Percentiles rank a stretch among this genome's conserved stretches.
phyloP scores from a whole-genome alignment of 78 protist species.

The Guillardia theta region DNA sequence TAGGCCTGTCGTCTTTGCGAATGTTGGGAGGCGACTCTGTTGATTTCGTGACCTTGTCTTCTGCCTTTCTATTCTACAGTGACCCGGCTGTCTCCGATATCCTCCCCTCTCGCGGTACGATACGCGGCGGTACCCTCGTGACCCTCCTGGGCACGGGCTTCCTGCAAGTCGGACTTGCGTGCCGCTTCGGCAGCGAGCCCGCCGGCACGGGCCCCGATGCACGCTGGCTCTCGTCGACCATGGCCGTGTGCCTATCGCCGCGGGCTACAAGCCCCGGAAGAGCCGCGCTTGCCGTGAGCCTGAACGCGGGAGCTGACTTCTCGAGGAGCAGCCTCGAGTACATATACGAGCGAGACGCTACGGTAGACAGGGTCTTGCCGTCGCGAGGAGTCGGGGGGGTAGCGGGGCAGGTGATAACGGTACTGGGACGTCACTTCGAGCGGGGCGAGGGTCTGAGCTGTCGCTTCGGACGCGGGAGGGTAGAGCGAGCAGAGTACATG shows the following conservation, averaged over 20 bases:
- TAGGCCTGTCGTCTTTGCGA: too few species aligned
- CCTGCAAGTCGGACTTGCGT: not conserved
- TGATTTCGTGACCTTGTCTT: too few species aligned
- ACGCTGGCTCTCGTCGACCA: not conserved
- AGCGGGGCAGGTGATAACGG: not conserved
- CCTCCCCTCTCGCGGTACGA: not conserved
- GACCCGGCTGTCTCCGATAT: not conserved
- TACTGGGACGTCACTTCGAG: constrained; percentile 1
- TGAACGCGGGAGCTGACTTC: constrained; percentile 23
- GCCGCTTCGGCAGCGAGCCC: not conserved
- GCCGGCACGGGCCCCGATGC: not conserved
- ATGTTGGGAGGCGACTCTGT: too few species aligned
- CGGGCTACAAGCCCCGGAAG: not conserved
- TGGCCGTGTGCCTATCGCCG: not conserved
- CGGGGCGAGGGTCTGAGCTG: constrained; percentile 2
- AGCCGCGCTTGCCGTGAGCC: not conserved
- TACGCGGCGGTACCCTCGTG: not conserved
- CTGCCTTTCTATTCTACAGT: too few species aligned
- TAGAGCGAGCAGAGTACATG: not conserved
- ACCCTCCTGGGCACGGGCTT: not conserved
- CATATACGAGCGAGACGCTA: constrained; percentile 2
- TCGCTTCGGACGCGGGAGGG: not conserved
- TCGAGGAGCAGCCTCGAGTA: not conserved
- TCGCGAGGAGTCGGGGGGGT: not conserved
- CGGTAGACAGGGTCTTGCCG: not conserved